phyloP scores from a whole-genome alignment of 805 yeast genomes.

The Ogataea thermomethanolica region DNA sequence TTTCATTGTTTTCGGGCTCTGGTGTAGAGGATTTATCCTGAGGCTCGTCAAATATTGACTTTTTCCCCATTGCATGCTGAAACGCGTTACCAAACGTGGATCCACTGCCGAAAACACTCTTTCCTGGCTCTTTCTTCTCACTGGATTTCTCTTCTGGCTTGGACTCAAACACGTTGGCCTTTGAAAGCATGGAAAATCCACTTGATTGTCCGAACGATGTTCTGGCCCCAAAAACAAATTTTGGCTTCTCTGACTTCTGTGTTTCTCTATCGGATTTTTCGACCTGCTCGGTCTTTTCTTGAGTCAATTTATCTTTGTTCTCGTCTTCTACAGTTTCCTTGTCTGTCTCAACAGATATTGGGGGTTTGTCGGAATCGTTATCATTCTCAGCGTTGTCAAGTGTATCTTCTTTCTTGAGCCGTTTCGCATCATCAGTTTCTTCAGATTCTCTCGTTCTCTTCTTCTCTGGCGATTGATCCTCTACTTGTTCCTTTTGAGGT shows the following conservation, averaged over 20 bases:
- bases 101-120: constrained; percentile 41
- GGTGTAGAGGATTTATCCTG: constrained; percentile 13
- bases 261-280: constrained; percentile 2
- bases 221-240: constrained; percentile 54
- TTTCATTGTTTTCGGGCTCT: constrained; percentile 28
- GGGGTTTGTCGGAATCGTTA: constrained; percentile 1
- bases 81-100: constrained; percentile 54
- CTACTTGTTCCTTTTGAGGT: constrained; percentile 3
- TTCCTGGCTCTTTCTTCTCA: constrained; percentile 1
- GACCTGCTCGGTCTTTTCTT: not conserved
- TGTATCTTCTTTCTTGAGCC: not conserved
- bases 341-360: constrained; percentile 3
- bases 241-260: constrained; percentile 30
- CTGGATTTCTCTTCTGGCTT: constrained; percentile 10
- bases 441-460: constrained; percentile 1
- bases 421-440: constrained; percentile 2
- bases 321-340: constrained; percentile 5
- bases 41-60: constrained; percentile 52
- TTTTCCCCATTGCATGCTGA: constrained; percentile 45
- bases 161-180: constrained; percentile 32
- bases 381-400: constrained; percentile 3
- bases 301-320: not conserved
- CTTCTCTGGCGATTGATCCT: not conserved
- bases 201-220: constrained; percentile 46
- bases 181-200: constrained; percentile 35